Base-by-base conservation (phyloP, 805 yeast genomes). In the Blastobotrys mokoenaii region DNA sequence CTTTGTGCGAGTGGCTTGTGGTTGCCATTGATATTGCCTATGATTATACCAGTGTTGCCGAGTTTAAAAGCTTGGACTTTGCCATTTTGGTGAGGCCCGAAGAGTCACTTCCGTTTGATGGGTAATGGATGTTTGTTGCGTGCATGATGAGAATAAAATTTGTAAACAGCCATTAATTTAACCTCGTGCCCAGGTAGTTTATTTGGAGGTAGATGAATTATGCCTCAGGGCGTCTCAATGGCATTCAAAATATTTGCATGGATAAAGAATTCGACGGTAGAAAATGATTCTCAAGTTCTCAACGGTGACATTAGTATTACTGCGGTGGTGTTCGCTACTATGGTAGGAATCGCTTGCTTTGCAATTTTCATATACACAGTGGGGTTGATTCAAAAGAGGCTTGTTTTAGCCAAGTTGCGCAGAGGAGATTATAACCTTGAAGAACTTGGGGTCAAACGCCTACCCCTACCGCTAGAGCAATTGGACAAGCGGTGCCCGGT, bases 1-100 rank as follows among this genome's bases (percentile, higher is more conserved):
- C 95, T 0, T 80, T 82, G 56, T 79, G 82, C 53, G 95, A 85
- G 63, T 86, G 95, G 95, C 63, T 79, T 0, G 67, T 85, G 58
- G 82, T 85, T 44, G 55, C 84, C 25, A 68, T 84, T 40, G 95
- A 86, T 55, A 67, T 86, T 14, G 76, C 72, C 2, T 86, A 84
- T 60, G 95, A 86, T 61, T 67, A 84, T 1, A 76, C 84, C 76
- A 71, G 86, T 1, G 68, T 75, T 9, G 41, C 66, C 7, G 94
- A 84, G 53, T 82, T 85, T 54, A 53, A 68, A 17, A 72, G 70
- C 34, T 55, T 84, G 15, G 68, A 69, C 2, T 61, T 84, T 36
- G 40, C 37, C 31, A 31, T 49, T 22, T 8, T 22, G 4, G 27
- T 22, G 7, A 22, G 27, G 8, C 27, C 27, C 4, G 4, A 8